These are phyloP conservation scores for Plenodomus lindquistii DNA, from an alignment of 2,329 filamentous ascomycete genomes.

Conservation along the genomic window DNA sequence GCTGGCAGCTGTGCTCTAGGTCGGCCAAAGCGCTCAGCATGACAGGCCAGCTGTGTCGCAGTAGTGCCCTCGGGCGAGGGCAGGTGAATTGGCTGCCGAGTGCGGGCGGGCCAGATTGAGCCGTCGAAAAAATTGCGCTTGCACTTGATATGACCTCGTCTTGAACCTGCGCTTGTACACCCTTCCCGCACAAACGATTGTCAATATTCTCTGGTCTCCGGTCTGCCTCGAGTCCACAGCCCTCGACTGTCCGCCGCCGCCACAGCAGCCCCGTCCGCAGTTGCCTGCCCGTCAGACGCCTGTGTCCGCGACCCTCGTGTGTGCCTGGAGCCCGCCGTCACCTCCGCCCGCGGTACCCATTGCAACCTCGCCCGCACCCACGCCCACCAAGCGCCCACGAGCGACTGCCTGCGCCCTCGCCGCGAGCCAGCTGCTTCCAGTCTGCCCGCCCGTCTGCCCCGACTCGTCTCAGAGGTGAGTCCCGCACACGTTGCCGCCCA, in stretches of 20 bases:
- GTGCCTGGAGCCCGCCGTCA: constrained; percentile 35
- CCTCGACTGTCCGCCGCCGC: constrained; percentile 30
- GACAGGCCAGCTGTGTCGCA: constrained; percentile 6
- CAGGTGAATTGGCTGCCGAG: constrained; percentile 17
- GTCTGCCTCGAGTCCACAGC: constrained; percentile 29
- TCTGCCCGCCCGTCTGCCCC: constrained; percentile 12
- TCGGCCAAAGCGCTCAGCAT: neutral
- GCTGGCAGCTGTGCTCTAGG: no score
- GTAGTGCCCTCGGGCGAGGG: constrained; percentile 12
- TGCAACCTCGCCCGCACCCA: constrained; percentile 14
- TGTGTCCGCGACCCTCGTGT: constrained; percentile 21
- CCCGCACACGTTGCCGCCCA: constrained; percentile 14
- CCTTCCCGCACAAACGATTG: constrained; percentile 38
- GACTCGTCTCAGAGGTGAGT: constrained; percentile 32
- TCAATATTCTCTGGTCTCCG: constrained; percentile 36
- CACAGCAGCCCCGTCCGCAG: constrained; percentile 24
- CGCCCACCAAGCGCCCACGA: constrained; percentile 11
- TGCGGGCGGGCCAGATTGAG: constrained; percentile 18
- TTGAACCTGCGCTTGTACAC: constrained; percentile 32
- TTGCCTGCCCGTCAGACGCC: constrained; percentile 16
- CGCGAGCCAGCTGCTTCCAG: constrained; percentile 7
- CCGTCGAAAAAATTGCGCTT: constrained; percentile 27
- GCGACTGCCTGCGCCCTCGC: constrained; percentile 9
- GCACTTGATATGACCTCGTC: constrained; percentile 16
- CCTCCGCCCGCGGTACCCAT: constrained; percentile 24